Evolutionary conservation across 495 filamentous ascomycete species (phyloP).

Genomic region (Rostrohypoxylon terebratum): DNA sequence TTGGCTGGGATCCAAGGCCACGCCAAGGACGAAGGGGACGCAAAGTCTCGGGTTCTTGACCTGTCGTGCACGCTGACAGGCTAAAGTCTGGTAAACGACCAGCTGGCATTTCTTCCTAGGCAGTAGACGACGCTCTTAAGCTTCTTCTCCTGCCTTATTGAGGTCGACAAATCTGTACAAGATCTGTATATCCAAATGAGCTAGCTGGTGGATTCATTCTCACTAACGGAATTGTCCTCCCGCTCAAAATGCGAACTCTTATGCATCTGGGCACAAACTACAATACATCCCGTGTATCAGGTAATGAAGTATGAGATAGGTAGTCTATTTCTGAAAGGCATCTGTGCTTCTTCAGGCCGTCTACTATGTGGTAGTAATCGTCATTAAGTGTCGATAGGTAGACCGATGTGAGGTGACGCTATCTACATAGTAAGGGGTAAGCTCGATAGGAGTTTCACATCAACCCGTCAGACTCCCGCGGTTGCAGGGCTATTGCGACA

Average conservation of each 20-base stretch:
- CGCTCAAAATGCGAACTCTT: constrained; percentile 4
- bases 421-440: constrained; percentile 42
- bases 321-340: constrained; percentile 1
- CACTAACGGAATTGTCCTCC: not conserved
- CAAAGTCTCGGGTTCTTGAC: constrained; percentile 19
- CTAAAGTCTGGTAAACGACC: constrained; percentile 16
- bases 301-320: constrained; percentile 1
- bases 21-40: constrained; percentile 41
- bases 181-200: not conserved
- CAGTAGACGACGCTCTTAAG: not conserved
- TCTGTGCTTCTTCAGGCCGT: constrained; percentile 14
- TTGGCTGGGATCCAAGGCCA: constrained; percentile 35
- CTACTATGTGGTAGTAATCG: too few species aligned
- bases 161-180: not conserved
- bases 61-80: constrained; percentile 8
- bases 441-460: constrained; percentile 38
- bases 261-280: constrained; percentile 15
- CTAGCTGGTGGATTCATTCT: not conserved
- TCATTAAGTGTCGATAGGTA: constrained; percentile 14
- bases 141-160: constrained; percentile 16
- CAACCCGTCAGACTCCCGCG: constrained; percentile 36
- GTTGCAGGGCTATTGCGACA: constrained; percentile 27
- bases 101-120: constrained; percentile 2
- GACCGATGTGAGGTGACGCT: constrained; percentile 12
- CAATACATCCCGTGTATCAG: constrained; percentile 17